Base-by-base conservation (phyloP, 495 filamentous ascomycete species). In the Penicillium paradoxum region DNA sequence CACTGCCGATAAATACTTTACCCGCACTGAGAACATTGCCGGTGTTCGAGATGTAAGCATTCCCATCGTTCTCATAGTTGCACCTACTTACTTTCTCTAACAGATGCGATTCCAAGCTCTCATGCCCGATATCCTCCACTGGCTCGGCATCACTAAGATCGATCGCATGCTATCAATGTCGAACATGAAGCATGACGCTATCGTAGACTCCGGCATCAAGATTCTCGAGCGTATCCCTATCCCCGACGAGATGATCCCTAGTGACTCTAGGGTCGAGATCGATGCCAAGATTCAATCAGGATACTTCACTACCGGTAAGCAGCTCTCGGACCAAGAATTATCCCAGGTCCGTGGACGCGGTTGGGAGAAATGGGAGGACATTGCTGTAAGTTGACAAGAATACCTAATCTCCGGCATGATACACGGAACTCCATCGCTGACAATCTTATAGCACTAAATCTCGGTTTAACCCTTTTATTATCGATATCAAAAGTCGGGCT, bases 141-240 rank as follows among this genome's bases (percentile, higher is more conserved):
- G 93, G 93, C 81, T 98, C 15, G 93, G 93, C 54, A 96, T 98
- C 63, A 95, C 86, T 72, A 97, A 97, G 79, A 97, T 98, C 66
- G 93, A 97, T 70, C 82, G 90, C 37, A 97, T 98, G 93, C 79
- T 98, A 44, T 95, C 89, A 71, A 97, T 98, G 93, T 93, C 88
- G 65, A 95, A 97, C 73, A 97, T 98, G 93, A 98, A 98, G 73
- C 84, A 98, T 70, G 93, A 98, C 75, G 93, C 93, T 47, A 97
- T 98, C 65, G 92, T 98, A 42, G 81, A 89, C 22, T 90, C 95
- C 70, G 93, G 93, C 34, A 98, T 98, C 61, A 86, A 90, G 47
- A 97, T 98, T 63, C 76, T 86, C 59, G 92, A 97, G 72, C 85
- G 93, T 48, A 83, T 98, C 37, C 91, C 93, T 34, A 91, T 98